phyloP scores from a whole-genome alignment of 306 rosid species.

The Ceratonia siliqua region DNA sequence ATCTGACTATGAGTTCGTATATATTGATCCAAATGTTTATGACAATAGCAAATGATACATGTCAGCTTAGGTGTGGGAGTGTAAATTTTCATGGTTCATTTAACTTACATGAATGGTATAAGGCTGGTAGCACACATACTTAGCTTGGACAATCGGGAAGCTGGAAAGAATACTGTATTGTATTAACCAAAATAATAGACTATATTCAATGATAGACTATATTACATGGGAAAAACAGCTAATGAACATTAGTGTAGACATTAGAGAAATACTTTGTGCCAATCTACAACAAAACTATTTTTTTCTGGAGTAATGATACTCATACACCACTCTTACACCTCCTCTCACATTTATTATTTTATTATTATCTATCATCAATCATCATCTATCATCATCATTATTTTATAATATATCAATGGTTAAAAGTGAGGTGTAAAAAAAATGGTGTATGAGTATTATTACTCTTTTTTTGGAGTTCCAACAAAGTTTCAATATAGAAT shows the following conservation, averaged over 20 bases:
- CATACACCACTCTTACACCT: too few relatives aligned
- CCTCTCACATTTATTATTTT: too few relatives aligned
- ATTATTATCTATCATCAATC: too few relatives aligned
- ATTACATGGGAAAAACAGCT: neutral
- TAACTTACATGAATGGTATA: neutral
- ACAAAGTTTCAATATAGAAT: neutral
- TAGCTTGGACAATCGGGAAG: conserved; percentile 17
- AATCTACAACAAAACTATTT: neutral
- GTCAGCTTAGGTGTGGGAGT: neutral
- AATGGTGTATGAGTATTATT: too few relatives aligned
- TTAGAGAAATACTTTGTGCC: neutral
- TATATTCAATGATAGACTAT: neutral
- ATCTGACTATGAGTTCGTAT: neutral
- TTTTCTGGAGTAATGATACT: too few relatives aligned
- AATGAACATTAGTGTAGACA: neutral
- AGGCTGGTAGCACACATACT: neutral
- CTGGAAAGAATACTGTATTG: conserved; percentile 8
- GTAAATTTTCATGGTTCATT: neutral
- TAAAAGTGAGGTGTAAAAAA: too few relatives aligned
- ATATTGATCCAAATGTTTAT: neutral
- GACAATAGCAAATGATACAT: neutral
- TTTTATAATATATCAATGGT: too few relatives aligned
- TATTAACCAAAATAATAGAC: conserved; percentile 10
- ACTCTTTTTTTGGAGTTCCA: neutral
- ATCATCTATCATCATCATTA: too few relatives aligned